Evolutionary conservation across 2,329 filamentous ascomycete species (phyloP).

Genomic region (Nothophaeocryptopus gaeumannii): DNA sequence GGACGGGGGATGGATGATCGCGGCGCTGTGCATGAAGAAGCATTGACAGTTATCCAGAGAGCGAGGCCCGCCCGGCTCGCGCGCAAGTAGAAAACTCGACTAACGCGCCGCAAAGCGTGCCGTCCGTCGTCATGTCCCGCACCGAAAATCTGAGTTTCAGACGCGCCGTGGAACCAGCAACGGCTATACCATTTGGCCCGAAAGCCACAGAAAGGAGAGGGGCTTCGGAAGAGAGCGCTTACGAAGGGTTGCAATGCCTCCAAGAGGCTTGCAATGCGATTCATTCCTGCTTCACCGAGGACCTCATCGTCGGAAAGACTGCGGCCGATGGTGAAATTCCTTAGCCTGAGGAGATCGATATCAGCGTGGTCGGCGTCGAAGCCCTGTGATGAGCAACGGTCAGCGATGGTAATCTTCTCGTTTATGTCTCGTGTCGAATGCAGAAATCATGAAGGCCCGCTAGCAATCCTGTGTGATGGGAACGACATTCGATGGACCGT

Average conservation of each 20-base stretch:
- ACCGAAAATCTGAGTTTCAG: too few relatives aligned
- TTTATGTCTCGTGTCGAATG: neutral
- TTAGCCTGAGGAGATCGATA: slow-evolving; percentile 75
- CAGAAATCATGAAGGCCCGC: too few relatives aligned
- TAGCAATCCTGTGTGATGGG: neutral
- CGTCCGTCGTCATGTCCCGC: too few relatives aligned
- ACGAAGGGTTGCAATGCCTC: slow-evolving; percentile 74
- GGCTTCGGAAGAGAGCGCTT: slow-evolving; percentile 44
- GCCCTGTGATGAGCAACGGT: slow-evolving; percentile 52
- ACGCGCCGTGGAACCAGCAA: too few relatives aligned
- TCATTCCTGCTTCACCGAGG: slow-evolving; percentile 59
- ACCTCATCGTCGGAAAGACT: slow-evolving; percentile 66
- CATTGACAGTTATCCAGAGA: too few relatives aligned
- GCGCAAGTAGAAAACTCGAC: too few relatives aligned
- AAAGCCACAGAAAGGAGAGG: neutral
- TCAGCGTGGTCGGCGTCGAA: slow-evolving; percentile 72
- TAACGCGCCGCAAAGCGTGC: too few relatives aligned
- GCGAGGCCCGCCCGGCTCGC: too few relatives aligned
- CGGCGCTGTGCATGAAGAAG: too few relatives aligned
- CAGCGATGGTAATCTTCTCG: neutral
- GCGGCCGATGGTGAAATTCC: slow-evolving; percentile 71
- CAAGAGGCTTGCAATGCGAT: slow-evolving; percentile 63
- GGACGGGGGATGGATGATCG: too few relatives aligned
- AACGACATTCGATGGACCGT: too few relatives aligned
- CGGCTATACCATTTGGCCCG: too few relatives aligned